Evolutionary conservation across 257 asterid species (phyloP), one percentile per base, ranked within the genome.

Genomic region (Fraxinus anomala): DNA sequence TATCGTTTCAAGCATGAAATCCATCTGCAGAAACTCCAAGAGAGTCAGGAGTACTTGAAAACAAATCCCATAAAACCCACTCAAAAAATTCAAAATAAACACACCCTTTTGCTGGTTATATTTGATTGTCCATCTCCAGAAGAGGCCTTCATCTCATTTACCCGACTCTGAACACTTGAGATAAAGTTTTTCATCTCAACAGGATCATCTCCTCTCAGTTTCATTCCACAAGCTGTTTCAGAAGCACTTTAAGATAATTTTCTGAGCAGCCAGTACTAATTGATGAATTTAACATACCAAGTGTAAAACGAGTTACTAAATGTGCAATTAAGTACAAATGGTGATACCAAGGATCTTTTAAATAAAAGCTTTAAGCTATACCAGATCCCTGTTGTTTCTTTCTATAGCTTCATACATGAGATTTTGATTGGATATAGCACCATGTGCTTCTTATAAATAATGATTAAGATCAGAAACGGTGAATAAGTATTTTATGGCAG

Each of bases 141-240:
- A n/a, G 94, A 81, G 16, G 16, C 49, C 49, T 42, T 42, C 49
- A 42, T 42, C 49, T 42, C 49, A 42, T 42, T 42, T 42, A 87
- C 98, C 84, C 93, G 89, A 79, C 80, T 85, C 90, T 93, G 98
- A 79, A 96, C 88, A 77, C 92, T 86, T 28, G 47, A 79, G 80
- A 96, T 91, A 56, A 96, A 96, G 83, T 81, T 87, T 89, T 89
- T 96, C 98, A 96, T 93, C 76, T 92, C 98, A 82, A 80, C 82
- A 11, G 99, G 98, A 91, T 96, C 98, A 81, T 93, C 97, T 6
- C 92, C 91, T 85, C 98, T 90, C 84, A 96, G 80, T 87, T 88
- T 89, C 97, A 96, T 93, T 74, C 99, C 99, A 89, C 99, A 93
- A 82, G 95, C 98, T 96, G 91, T 75, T 77, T 63, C 80, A 73